Percentiles rank a stretch among this genome's conserved stretches.
phyloP scores from a whole-genome alignment of 2,329 filamentous ascomycete genomes.

The Cadophora sp. region DNA sequence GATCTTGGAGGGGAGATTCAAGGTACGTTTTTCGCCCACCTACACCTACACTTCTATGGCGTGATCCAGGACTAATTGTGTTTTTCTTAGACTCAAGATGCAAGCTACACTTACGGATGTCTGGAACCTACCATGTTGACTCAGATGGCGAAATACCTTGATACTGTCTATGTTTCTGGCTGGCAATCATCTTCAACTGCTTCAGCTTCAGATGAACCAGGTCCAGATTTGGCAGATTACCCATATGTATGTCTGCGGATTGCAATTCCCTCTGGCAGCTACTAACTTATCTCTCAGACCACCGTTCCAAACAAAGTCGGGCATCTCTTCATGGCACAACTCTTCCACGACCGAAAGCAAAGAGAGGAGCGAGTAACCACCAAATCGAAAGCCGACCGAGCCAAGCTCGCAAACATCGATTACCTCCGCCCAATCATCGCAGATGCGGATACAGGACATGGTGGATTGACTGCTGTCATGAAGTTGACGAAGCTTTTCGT shows the following conservation, averaged over 20 bases:
- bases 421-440: conserved; percentile 96
- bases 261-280: background rate
- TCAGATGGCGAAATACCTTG: conserved; percentile 98
- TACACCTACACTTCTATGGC: too few relatives aligned
- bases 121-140: conserved; percentile 98
- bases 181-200: conserved; percentile 99
- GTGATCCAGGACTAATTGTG: background rate
- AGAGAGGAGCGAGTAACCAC: conserved; percentile 87
- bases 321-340: conserved; percentile 96
- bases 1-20: conserved; percentile 85
- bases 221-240: conserved; percentile 97
- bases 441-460: conserved; percentile 96
- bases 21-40: conserved; percentile 56
- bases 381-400: conserved; percentile 72
- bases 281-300: conserved; percentile 61
- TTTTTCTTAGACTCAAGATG: conserved; percentile 71
- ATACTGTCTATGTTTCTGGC: conserved; percentile 98
- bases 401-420: conserved; percentile 80
- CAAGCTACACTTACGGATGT: conserved; percentile 95
- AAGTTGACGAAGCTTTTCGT: conserved; percentile 98
- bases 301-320: conserved; percentile 98
- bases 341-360: conserved; percentile 99
- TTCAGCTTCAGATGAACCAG: conserved; percentile 92
- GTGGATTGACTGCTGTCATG: conserved; percentile 98
- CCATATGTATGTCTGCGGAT: conserved; percentile 70